A percentile compares a stretch with the other conserved stretches of the same genome.
These are phyloP conservation scores for Priceomyces melissophilus DNA, from an alignment of 805 yeast genomes.

Conservation along the genomic window DNA sequence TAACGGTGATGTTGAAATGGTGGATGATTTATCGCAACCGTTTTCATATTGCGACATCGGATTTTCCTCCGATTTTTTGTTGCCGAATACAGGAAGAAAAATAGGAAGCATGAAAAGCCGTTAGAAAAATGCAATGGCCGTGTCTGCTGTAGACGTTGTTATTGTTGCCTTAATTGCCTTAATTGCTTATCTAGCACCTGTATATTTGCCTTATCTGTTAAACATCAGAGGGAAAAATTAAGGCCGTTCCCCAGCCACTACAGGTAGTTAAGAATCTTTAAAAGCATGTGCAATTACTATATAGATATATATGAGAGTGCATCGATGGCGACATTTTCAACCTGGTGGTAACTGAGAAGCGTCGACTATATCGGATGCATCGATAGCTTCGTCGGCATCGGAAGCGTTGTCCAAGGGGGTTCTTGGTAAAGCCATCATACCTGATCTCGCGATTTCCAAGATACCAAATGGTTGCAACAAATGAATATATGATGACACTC, in stretches of 20 bases:
- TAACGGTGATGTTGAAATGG: too few relatives aligned
- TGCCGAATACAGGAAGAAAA: too few relatives aligned
- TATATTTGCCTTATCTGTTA: too few relatives aligned
- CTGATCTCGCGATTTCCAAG: conserved; percentile 93
- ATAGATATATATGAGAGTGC: not conserved
- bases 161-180: too few relatives aligned
- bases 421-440: conserved; percentile 98
- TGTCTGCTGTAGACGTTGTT: too few relatives aligned
- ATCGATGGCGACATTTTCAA: conserved; percentile 30
- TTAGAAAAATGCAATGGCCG: too few relatives aligned
- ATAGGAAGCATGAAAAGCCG: too few relatives aligned
- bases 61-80: not conserved
- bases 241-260: too few relatives aligned
- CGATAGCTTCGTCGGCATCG: conserved; percentile 47
- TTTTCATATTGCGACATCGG: conserved; percentile 8
- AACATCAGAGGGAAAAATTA: too few relatives aligned
- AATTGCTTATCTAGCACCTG: too few relatives aligned
- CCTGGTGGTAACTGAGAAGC: conserved; percentile 94
- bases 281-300: not conserved
- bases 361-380: conserved; percentile 74
- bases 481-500: conserved; percentile 82
- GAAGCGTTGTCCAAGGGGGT: conserved; percentile 68
- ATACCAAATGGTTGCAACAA: conserved; percentile 95
- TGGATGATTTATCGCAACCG: not conserved
- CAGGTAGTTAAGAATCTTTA: not conserved